Base-by-base conservation (phyloP, 805 yeast genomes). In the Candida wancherniae region DNA sequence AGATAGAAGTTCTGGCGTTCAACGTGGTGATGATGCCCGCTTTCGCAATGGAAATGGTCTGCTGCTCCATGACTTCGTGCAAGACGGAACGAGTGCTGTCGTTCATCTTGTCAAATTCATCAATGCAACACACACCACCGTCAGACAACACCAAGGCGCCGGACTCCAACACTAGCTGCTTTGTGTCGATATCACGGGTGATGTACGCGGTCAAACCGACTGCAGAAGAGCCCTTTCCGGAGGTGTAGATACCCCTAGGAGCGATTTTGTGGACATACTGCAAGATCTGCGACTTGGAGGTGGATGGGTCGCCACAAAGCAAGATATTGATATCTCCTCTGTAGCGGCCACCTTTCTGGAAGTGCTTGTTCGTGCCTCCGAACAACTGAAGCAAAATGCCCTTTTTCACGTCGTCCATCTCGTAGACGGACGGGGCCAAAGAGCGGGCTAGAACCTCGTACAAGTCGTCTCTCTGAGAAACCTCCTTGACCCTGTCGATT, bases 51-150 rank as follows among this genome's bases (percentile, higher is more conserved):
- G 97, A 87, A 25, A 92, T 92, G 1, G 98, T 92, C 58, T 92
- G 98, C 57, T 92, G 98, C 64, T 92, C 98, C 98, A 92, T 92
- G 8, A 92, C 98, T 69, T 92, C 98, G 56, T 92, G 98, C 32
- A 92, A 66, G 8, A 92, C 97, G 6, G 96, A 86, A 50, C 97
- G 69, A 0, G 97, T 90, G 2, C 94, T 64, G 46, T 92, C 97
- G 33, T 82, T 75, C 98, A 92, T 92, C 61, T 92, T 92, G 63
- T 92, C 98, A 53, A 90, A 92, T 67, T 92, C 98, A 67, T 92
- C 98, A 55, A 92, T 92, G 62, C 98, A 92, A 65, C 98, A 92
- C 24, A 92, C 80, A 70, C 98, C 98, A 36, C 97, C 97, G 60
- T 92, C 98, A 7, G 96, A 85, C 25, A 92, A 67, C 9, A 92